Conservation (phyloP, 129 eudicot species). For the Escallonia herrerae region DNA sequence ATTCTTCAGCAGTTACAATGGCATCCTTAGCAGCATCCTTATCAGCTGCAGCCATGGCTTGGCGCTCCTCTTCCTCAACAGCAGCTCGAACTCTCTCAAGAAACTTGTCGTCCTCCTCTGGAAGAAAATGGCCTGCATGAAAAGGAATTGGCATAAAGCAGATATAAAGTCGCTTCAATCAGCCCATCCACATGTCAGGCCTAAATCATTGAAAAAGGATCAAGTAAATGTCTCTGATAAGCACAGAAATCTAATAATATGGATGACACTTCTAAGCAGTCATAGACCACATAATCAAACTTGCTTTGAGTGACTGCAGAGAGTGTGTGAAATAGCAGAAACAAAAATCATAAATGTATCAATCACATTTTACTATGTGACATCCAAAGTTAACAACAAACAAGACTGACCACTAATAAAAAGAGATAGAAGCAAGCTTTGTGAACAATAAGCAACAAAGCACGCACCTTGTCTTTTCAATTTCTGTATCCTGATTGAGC, state of each 20-base stretch:
- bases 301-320: too few relatives aligned
- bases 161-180: too few relatives aligned
- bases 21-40: constrained; percentile 90
- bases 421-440: background rate
- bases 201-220: too few relatives aligned
- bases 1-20: constrained; percentile 79
- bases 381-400: background rate
- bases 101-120: constrained; percentile 93
- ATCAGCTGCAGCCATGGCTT: constrained; percentile 78
- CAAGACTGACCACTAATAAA: background rate
- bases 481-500: constrained; percentile 85
- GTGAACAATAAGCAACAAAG: constrained; percentile 3
- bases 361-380: too few relatives aligned
- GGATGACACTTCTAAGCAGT: too few relatives aligned
- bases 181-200: too few relatives aligned
- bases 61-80: constrained; percentile 96
- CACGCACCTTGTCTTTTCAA: constrained; percentile 81
- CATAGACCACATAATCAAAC: too few relatives aligned
- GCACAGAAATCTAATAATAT: too few relatives aligned
- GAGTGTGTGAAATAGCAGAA: too few relatives aligned
- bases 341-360: too few relatives aligned
- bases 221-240: too few relatives aligned
- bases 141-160: background rate
- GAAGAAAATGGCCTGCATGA: constrained; percentile 83
- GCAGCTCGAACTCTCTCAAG: constrained; percentile 91